These are phyloP conservation scores for Juncus inflexus DNA, from an alignment of 176 grass and related monocot genomes.

Conservation along the genomic window DNA sequence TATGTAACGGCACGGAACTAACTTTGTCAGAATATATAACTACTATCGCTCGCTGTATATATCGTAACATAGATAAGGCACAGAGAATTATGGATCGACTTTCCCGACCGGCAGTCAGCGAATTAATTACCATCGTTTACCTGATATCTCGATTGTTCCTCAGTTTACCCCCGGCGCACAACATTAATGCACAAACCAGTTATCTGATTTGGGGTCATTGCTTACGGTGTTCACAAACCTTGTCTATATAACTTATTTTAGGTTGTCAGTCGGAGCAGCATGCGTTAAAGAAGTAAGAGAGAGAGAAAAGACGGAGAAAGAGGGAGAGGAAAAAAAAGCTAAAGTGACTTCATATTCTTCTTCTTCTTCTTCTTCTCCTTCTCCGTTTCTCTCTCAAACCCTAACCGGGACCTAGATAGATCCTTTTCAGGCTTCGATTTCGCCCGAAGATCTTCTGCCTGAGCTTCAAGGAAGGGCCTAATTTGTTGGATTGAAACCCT, in stretches of 20 bases:
- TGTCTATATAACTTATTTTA: too few species aligned
- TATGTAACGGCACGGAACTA: too few species aligned
- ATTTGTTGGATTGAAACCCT: conserved; percentile 21
- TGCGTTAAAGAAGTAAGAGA: too few species aligned
- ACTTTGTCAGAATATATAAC: too few species aligned
- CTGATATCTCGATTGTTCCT: neutral
- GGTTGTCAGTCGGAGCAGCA: too few species aligned
- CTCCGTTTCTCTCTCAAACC: conserved; percentile 13
- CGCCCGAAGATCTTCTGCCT: conserved; percentile 33
- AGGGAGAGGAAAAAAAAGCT: too few species aligned
- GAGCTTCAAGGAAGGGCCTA: neutral
- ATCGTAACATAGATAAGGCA: neutral
- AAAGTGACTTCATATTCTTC: too few species aligned
- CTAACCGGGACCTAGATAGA: conserved; percentile 36
- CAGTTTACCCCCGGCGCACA: neutral
- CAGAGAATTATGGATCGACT: neutral
- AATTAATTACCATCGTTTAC: conserved; percentile 8
- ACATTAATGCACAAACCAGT: too few species aligned
- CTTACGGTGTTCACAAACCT: too few species aligned
- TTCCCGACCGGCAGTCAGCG: neutral
- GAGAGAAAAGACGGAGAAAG: too few species aligned
- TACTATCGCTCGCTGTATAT: neutral
- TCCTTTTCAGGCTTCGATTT: conserved; percentile 34
- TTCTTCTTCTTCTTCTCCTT: conserved; percentile 7
- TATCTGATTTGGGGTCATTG: too few species aligned